Evolutionary conservation across 345 rosid species (phyloP), one percentile per base, ranked within the genome.

Genomic region (Syzygium oleosum): DNA sequence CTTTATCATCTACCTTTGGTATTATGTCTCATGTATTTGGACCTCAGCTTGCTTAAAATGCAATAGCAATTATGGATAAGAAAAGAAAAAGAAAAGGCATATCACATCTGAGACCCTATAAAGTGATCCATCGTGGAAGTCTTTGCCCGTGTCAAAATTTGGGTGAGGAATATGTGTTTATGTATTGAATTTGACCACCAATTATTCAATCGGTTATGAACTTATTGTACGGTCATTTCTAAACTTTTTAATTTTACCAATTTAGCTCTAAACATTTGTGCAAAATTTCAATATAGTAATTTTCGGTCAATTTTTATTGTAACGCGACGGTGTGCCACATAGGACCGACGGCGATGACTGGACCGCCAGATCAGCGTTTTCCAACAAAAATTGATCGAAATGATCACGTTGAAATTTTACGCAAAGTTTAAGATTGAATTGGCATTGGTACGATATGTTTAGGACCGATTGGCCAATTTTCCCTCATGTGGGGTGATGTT

Each of bases 381-480:
- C 6, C 23, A 7, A 19, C 1, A 5, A 7, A 65, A 31, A 65
- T 65, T 8, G 22, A 31, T 65, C 5, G 19, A 0, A 65, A 61
- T 0, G 10, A 0, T n/a, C n/a, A 61, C 19, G 6, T n/a, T 61
- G 9, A 61, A 61, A 61, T 61, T 61, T 61, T 0, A 29, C 1
- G 46, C 0, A 2, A 65, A 7, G 1, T 68, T 17, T 34, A 16
- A 0, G 12, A 65, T 7, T 31, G 12, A 16, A 31, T 65, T 65
- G 1, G 5, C 13, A n/a, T 61, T 0, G 0, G 1, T 6, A 7
- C 4, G 29, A 3, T n/a, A 61, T n/a, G 5, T 61, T 61, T 6
- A 61, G 3, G 9, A 61, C 17, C 5, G 9, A n/a, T 12, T 13
- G 5, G 9, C n/a, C 2, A 61, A 3, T 0, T 59, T 59, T 59